Evolutionary conservation across 805 yeast species (phyloP).

Genomic region (Lachancea meyersii): DNA sequence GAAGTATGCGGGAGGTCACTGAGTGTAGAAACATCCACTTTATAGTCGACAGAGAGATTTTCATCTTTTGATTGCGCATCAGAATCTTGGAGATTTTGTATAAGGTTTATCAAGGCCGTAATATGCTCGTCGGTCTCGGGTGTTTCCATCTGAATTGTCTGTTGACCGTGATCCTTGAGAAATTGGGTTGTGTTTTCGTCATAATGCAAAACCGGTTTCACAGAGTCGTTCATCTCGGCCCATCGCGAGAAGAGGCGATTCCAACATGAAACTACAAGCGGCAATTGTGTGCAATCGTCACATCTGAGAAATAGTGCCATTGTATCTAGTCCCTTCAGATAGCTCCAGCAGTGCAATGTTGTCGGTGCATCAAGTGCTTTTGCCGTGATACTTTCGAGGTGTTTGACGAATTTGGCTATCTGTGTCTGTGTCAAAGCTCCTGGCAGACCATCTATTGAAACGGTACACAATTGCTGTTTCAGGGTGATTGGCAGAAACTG

Average conservation of each 20-base stretch:
- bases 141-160: background rate
- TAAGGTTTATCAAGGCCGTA: background rate
- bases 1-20: constrained; percentile 28
- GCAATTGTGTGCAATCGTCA: background rate
- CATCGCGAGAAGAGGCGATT: background rate
- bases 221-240: background rate
- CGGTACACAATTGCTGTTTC: constrained; percentile 23
- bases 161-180: constrained; percentile 11
- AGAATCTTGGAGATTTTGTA: constrained; percentile 1
- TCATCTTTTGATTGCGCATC: constrained; percentile 5
- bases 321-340: constrained; percentile 7
- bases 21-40: constrained; percentile 25
- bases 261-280: background rate
- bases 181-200: constrained; percentile 19
- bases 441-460: constrained; percentile 19
- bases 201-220: constrained; percentile 11
- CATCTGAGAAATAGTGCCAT: constrained; percentile 7
- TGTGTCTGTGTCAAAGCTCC: constrained; percentile 9
- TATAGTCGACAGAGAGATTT: constrained; percentile 17
- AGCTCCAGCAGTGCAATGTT: constrained; percentile 6
- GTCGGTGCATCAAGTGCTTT: background rate
- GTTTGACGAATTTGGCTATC: constrained; percentile 14
- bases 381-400: constrained; percentile 2
- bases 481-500: constrained; percentile 25
- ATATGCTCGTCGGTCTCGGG: constrained; percentile 5